These are phyloP conservation scores for Xylariaceae sp. DNA, from an alignment of 2,329 filamentous ascomycete genomes.

Conservation along the genomic window DNA sequence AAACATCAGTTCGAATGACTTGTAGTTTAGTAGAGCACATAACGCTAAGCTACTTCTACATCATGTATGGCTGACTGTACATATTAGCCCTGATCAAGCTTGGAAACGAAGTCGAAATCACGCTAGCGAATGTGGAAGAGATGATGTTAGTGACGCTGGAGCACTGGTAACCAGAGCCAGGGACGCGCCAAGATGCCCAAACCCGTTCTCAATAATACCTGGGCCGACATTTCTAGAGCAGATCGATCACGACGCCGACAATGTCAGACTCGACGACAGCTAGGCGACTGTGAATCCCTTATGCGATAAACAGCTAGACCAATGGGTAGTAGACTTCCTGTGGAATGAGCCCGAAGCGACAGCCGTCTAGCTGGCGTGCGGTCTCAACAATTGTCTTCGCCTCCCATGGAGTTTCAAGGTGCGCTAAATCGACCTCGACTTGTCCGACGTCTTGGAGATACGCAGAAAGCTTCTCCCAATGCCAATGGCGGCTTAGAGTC, in stretches of 20 bases:
- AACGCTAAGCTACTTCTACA: not conserved
- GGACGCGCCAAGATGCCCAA: slow-evolving; percentile 18
- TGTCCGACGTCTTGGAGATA: slow-evolving; percentile 40
- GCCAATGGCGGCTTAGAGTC: slow-evolving; percentile 34
- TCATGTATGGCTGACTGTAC: not conserved
- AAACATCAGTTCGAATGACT: too few species aligned
- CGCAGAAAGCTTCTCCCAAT: slow-evolving; percentile 32
- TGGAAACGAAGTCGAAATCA: slow-evolving; percentile 19
- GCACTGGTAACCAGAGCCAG: slow-evolving; percentile 28
- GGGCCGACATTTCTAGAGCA: slow-evolving; percentile 21
- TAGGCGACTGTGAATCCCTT: slow-evolving; percentile 17
- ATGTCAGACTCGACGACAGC: slow-evolving; percentile 19
- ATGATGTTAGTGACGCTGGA: slow-evolving; percentile 31
- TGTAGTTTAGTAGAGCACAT: too few species aligned
- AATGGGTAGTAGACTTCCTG: slow-evolving; percentile 33
- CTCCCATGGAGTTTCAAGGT: slow-evolving; percentile 27
- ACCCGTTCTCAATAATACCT: slow-evolving; percentile 28
- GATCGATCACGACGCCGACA: slow-evolving; percentile 31
- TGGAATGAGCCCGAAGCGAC: slow-evolving; percentile 27
- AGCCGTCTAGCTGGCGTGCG: slow-evolving; percentile 38
- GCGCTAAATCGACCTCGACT: slow-evolving; percentile 41
- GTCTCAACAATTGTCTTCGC: slow-evolving; percentile 36
- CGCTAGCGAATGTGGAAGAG: slow-evolving; percentile 27
- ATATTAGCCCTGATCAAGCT: not conserved
- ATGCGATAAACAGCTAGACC: slow-evolving; percentile 27